Percentiles rank a stretch among this genome's conserved stretches.
phyloP scores from a whole-genome alignment of 768 basidiomycete species.

The Hygrophoropsis aurantiaca region DNA sequence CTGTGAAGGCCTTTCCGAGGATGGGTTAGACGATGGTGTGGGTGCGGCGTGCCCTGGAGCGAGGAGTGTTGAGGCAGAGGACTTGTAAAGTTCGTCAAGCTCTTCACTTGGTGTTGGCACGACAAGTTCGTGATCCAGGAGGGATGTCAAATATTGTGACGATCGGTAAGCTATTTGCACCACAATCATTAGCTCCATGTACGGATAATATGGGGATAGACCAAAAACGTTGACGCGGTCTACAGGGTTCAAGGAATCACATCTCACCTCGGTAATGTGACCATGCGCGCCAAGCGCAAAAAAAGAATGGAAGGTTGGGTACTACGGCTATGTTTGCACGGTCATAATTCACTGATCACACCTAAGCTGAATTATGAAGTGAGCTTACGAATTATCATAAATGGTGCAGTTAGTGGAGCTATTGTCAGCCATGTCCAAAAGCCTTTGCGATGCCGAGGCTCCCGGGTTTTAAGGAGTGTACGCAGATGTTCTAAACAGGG shows the following conservation, averaged over 20 bases:
- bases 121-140: constrained; percentile 56
- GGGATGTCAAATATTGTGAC: constrained; percentile 62
- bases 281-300: constrained; percentile 84
- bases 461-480: constrained; percentile 50
- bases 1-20: not conserved
- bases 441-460: constrained; percentile 64
- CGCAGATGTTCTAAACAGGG: constrained; percentile 47
- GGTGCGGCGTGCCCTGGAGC: constrained; percentile 6
- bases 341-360: too few relatives aligned
- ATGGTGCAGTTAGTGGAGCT: constrained; percentile 73
- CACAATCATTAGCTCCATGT: not conserved
- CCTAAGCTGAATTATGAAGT: too few relatives aligned
- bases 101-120: constrained; percentile 51
- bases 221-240: too few relatives aligned
- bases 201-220: too few relatives aligned
- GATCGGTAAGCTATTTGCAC: constrained; percentile 58
- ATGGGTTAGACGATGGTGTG: not conserved
- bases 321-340: constrained; percentile 54
- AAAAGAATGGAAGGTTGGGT: constrained; percentile 85
- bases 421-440: constrained; percentile 65
- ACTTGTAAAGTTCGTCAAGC: constrained; percentile 58
- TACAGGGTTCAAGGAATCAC: too few relatives aligned
- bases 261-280: constrained; percentile 73
- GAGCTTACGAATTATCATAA: constrained; percentile 71
- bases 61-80: constrained; percentile 21